Evolutionary conservation across 106 monocot genomes (phyloP).

Genomic region (Ottelia alismoides): DNA sequence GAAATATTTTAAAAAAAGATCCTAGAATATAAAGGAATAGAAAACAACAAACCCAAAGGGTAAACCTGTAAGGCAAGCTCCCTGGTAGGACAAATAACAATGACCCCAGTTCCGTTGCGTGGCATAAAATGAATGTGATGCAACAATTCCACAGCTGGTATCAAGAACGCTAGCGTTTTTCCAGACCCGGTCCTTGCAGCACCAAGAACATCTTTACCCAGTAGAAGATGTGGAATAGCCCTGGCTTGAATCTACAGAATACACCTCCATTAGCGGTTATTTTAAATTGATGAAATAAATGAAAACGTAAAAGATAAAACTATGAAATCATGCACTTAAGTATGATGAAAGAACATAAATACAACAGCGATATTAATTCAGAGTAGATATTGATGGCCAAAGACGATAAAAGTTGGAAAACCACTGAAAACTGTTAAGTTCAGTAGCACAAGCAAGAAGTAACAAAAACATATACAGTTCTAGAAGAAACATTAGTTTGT

Average conservation of each 20-base stretch:
- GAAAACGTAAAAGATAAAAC: too few species aligned
- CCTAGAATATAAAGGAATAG: not conserved
- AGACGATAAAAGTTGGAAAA: too few species aligned
- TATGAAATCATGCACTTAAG: too few species aligned
- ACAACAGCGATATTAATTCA: too few species aligned
- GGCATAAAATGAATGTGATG: conserved; percentile 33
- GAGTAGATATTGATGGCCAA: too few species aligned
- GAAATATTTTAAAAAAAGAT: not conserved
- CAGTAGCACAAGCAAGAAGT: too few species aligned
- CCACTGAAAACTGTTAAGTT: too few species aligned
- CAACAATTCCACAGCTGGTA: conserved; percentile 79
- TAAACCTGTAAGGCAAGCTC: conserved; percentile 89
- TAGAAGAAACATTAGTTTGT: too few species aligned
- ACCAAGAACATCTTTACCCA: conserved; percentile 84
- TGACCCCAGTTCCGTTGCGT: conserved; percentile 73
- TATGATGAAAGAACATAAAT: too few species aligned
- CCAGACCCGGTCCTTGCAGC: conserved; percentile 88
- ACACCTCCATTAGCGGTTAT: too few species aligned
- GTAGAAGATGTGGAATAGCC: conserved; percentile 63
- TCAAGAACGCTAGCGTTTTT: conserved; percentile 88
- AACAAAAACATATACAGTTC: too few species aligned
- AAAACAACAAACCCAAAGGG: not conserved
- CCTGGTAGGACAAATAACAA: conserved; percentile 87
- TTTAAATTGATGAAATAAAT: too few species aligned
- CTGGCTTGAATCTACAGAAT: conserved; percentile 76